Evolutionary conservation across 75 land plant species (phyloP).

Genomic region (Adiantum capillusveneris): DNA sequence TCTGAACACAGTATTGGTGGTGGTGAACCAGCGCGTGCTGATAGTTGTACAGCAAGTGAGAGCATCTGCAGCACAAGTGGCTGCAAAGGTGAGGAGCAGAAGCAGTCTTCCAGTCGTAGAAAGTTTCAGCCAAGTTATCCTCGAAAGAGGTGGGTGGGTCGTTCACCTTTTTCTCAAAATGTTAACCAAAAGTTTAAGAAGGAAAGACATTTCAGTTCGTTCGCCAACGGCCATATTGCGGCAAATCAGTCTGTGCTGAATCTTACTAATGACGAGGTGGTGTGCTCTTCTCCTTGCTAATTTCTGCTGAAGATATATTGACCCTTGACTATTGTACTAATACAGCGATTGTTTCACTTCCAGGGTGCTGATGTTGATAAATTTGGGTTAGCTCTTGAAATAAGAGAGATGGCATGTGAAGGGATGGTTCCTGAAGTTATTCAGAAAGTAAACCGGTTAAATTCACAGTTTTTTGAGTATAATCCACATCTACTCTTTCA

Average conservation of each 20-base stretch:
- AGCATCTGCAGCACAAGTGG: conserved; percentile 77
- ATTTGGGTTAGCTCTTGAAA: conserved; percentile 59
- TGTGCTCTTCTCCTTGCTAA: too few relatives aligned
- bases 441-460: conserved; percentile 52
- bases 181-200: neutral
- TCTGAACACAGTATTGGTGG: neutral
- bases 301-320: too few relatives aligned
- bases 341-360: too few relatives aligned
- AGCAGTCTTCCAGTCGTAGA: neutral
- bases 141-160: neutral
- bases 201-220: too few relatives aligned
- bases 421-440: conserved; percentile 76
- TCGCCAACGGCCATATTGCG: too few relatives aligned
- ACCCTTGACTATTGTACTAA: too few relatives aligned
- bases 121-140: neutral
- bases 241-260: too few relatives aligned
- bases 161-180: neutral
- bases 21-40: neutral
- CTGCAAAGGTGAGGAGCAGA: neutral
- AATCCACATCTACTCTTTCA: conserved; percentile 81
- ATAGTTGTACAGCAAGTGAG: conserved; percentile 17
- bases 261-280: neutral
- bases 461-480: conserved; percentile 72
- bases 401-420: conserved; percentile 58
- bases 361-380: conserved; percentile 22